Conservation (phyloP, 2,329 filamentous ascomycete species). For the Leptosphaerulina australis region DNA sequence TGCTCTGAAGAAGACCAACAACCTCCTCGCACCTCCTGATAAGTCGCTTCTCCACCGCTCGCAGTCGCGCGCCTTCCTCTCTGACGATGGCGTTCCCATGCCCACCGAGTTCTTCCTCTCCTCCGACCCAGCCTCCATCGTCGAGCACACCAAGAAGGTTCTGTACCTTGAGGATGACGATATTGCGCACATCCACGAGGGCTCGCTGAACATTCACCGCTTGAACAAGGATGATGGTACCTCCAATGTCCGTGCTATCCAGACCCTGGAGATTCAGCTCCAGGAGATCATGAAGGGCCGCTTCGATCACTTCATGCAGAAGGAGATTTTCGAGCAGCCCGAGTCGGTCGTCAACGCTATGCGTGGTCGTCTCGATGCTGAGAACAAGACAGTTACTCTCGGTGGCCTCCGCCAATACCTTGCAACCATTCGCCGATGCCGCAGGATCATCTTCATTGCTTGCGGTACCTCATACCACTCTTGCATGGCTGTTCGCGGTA, state of each 20-base stretch:
- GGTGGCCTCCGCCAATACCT: constrained; percentile 97
- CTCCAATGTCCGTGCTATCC: constrained; percentile 96
- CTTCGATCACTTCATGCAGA: constrained; percentile 99
- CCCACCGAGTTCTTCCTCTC: constrained; percentile 99
- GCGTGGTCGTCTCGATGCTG: constrained; percentile 94
- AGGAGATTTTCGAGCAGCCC: constrained; percentile 99
- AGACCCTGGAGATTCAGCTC: constrained; percentile 97
- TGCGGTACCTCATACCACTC: constrained; percentile 99
- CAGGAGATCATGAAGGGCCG: constrained; percentile 99
- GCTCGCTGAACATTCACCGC: constrained; percentile 97
- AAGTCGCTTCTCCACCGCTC: constrained; percentile 98
- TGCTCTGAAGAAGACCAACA: constrained; percentile 81
- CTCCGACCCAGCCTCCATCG: constrained; percentile 95
- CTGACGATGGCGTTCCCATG: constrained; percentile 96
- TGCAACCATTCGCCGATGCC: constrained; percentile 91
- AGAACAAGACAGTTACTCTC: constrained; percentile 93
- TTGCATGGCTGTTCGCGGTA: constrained; percentile 98
- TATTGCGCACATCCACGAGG: constrained; percentile 99
- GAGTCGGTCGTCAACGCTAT: constrained; percentile 99
- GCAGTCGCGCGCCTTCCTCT: constrained; percentile 98
- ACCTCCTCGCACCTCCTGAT: constrained; percentile 81
- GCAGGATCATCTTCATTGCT: constrained; percentile 97
- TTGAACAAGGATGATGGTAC: constrained; percentile 95
- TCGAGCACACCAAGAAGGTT: constrained; percentile 99
- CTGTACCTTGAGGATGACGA: constrained; percentile 99